Conservation (phyloP, 2,329 filamentous ascomycete genomes). For the Phialophora tarda region DNA sequence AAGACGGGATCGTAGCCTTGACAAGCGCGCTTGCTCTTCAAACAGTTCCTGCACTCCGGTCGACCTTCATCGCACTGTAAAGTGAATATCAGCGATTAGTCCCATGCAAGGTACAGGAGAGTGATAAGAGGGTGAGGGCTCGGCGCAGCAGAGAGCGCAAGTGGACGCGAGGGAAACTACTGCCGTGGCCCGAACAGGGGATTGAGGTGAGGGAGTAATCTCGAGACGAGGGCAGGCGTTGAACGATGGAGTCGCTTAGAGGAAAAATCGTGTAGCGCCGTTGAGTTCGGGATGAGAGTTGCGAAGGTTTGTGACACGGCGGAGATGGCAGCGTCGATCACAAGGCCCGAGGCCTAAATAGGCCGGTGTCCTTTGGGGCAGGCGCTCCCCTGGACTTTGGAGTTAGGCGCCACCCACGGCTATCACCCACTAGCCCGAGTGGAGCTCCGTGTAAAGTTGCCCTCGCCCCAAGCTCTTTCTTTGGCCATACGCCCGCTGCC, state of each 20-base stretch:
- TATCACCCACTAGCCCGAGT: slow-evolving; percentile 26
- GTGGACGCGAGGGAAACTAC: slow-evolving; percentile 23
- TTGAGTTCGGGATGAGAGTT: slow-evolving; percentile 17
- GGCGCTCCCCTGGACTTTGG: slow-evolving; percentile 19
- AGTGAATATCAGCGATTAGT: slow-evolving; percentile 26
- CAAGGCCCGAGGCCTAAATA: slow-evolving; percentile 21
- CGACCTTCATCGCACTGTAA: slow-evolving; percentile 92
- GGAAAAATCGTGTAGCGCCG: slow-evolving; percentile 25
- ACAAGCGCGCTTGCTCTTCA: slow-evolving; percentile 71
- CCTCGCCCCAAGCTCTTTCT: slow-evolving; percentile 16
- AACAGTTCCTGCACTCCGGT: slow-evolving; percentile 78
- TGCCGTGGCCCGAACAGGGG: slow-evolving; percentile 19
- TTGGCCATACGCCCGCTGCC: slow-evolving; percentile 18
- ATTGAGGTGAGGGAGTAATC: slow-evolving; percentile 13
- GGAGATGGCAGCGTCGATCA: slow-evolving; percentile 30
- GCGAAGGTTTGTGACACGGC: slow-evolving; percentile 31
- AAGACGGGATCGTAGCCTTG: slow-evolving; percentile 72
- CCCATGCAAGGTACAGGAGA: slow-evolving; percentile 15
- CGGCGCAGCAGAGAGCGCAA: not conserved
- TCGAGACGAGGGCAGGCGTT: slow-evolving; percentile 21
- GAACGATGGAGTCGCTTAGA: slow-evolving; percentile 25
- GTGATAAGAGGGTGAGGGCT: not conserved
- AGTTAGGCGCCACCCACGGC: slow-evolving; percentile 23
- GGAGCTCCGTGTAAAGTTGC: slow-evolving; percentile 37
- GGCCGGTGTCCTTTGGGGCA: slow-evolving; percentile 13